Evolutionary conservation across 768 basidiomycete species (phyloP).

Genomic region (Mycena epipterygia): DNA sequence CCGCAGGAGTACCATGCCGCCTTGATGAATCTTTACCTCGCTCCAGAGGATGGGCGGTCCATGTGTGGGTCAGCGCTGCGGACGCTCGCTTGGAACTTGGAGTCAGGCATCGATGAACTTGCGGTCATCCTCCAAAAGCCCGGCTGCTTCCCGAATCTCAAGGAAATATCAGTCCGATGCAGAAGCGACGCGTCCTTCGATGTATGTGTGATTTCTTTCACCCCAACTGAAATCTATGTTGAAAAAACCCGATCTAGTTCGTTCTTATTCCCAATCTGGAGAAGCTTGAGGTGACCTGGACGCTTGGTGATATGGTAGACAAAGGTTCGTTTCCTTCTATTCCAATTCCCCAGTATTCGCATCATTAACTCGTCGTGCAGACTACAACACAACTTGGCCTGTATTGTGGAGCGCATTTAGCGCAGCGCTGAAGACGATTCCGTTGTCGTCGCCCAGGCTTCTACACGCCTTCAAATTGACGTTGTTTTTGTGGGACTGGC

Average conservation of each 20-base stretch:
- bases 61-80: background rate
- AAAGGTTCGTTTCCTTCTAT: background rate
- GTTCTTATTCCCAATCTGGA: background rate
- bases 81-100: background rate
- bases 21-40: background rate
- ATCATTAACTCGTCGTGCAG: background rate
- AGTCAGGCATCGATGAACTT: background rate
- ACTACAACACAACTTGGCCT: background rate
- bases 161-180: background rate
- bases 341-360: accelerated
- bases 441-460: background rate
- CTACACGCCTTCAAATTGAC: background rate
- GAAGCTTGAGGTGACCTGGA: background rate
- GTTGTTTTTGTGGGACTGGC: background rate
- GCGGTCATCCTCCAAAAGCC: background rate
- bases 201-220: background rate
- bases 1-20: background rate
- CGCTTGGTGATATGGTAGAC: background rate
- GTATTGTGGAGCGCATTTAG: background rate
- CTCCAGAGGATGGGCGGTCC: background rate
- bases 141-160: constrained; percentile 1
- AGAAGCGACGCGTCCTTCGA: constrained; percentile 1
- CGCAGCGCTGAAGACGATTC: background rate
- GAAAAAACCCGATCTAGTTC: background rate
- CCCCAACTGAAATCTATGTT: background rate